Percentiles rank a stretch among this genome's conserved stretches.
These are phyloP conservation scores for Berkeleyomyces basicola DNA, from an alignment of 2,329 filamentous ascomycete species.

Conservation along the genomic window DNA sequence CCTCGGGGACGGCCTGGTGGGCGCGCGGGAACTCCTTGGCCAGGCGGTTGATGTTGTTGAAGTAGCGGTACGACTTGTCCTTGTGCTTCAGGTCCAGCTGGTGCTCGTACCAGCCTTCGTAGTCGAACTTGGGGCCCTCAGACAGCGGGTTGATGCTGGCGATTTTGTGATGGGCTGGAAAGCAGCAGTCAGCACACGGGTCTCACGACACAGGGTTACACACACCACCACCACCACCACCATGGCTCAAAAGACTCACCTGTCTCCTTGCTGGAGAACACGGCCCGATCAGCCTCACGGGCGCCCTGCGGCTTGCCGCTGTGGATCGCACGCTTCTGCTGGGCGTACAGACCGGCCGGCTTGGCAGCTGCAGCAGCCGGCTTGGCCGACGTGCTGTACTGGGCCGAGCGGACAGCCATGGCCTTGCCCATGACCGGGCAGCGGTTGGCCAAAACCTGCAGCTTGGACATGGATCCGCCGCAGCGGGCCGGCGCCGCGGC, in stretches of 20 bases:
- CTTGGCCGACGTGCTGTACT: conserved; percentile 28
- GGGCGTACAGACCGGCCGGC: not conserved
- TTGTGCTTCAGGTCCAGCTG: conserved; percentile 98
- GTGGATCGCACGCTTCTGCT: conserved; percentile 9
- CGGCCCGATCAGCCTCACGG: conserved; percentile 11
- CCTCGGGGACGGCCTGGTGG: conserved; percentile 69
- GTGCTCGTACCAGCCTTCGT: conserved; percentile 70
- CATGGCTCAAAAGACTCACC: conserved; percentile 1
- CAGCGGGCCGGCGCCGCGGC: conserved; percentile 43
- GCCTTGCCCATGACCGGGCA: conserved; percentile 99
- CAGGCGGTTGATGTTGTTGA: conserved; percentile 99
- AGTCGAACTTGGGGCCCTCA: conserved; percentile 55
- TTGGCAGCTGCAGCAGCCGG: conserved; percentile 26
- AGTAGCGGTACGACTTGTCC: conserved; percentile 99
- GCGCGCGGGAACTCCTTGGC: conserved; percentile 92
- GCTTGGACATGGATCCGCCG: conserved; percentile 89
- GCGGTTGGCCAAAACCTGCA: conserved; percentile 83
- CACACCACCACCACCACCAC: not conserved
- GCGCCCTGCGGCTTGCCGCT: conserved; percentile 7
- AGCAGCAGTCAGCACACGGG: not conserved
- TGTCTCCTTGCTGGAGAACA: conserved; percentile 12
- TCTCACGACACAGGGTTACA: not conserved
- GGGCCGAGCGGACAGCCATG: conserved; percentile 65
- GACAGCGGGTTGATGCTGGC: conserved; percentile 17
- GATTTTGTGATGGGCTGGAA: conserved; percentile 10